Conservation (phyloP, 2,329 filamentous ascomycete genomes). For the Phyllosticta ampelicida region DNA sequence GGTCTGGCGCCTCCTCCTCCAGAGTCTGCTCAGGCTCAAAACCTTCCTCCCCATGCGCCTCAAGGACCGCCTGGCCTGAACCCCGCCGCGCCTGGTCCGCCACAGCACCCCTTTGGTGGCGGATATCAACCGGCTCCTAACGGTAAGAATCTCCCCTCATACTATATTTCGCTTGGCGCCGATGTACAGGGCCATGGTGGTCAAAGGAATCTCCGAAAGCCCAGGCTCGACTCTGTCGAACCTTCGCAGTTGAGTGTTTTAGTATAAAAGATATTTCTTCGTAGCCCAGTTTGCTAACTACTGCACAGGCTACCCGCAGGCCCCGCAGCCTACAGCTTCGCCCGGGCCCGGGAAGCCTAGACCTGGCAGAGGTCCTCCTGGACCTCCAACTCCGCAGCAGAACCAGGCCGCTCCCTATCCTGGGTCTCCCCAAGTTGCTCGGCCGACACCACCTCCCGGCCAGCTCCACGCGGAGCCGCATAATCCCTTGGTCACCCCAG, state of each 20-base stretch:
- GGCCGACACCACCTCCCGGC: conserved; percentile 58
- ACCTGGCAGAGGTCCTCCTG: conserved; percentile 48
- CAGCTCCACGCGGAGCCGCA: conserved; percentile 25
- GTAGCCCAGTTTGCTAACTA: conserved; percentile 24
- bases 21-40: conserved; percentile 48
- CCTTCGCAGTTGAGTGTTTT: conserved; percentile 1
- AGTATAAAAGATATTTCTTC: not conserved
- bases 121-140: conserved; percentile 55
- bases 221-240: not conserved
- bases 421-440: conserved; percentile 79
- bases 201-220: conserved; percentile 2
- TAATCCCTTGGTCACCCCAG: conserved; percentile 17
- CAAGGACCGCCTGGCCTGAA: conserved; percentile 62
- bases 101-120: conserved; percentile 62
- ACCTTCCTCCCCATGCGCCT: conserved; percentile 56
- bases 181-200: too few relatives aligned
- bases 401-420: conserved; percentile 80
- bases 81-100: conserved; percentile 42
- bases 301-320: conserved; percentile 61
- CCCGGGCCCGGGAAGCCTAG: conserved; percentile 65
- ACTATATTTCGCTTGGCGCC: conserved; percentile 1
- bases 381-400: conserved; percentile 84
- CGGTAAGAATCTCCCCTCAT: conserved; percentile 35
- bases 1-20: conserved; percentile 64
- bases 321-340: conserved; percentile 74